Percentiles rank a stretch among this genome's conserved stretches.
Evolutionary conservation across 2,329 filamentous ascomycete species (phyloP).

Genomic region (Stemphylium vesicarium): DNA sequence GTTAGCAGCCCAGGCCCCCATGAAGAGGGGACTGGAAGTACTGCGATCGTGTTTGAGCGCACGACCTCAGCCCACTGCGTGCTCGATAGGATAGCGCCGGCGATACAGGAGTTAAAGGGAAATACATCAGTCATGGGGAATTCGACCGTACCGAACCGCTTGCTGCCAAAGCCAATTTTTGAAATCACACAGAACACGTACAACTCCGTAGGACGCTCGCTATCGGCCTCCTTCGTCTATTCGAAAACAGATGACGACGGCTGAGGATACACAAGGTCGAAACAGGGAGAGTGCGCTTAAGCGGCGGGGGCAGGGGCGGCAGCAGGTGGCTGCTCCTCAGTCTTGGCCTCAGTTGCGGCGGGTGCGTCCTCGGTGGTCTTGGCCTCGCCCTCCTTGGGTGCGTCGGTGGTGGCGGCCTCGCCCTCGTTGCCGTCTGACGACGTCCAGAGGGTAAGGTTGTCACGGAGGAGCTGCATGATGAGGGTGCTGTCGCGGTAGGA

Average conservation of each 20-base stretch:
- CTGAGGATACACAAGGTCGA: conserved; percentile 45
- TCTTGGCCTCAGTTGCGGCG: conserved; percentile 44
- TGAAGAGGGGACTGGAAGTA: conserved; percentile 35
- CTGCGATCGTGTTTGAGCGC: conserved; percentile 22
- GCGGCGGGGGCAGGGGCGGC: conserved; percentile 40
- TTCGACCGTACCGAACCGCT: conserved; percentile 48
- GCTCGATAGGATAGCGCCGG: conserved; percentile 34
- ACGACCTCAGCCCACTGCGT: conserved; percentile 28
- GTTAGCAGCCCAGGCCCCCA: conserved; percentile 27
- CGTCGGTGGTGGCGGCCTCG: conserved; percentile 66
- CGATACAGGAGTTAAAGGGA: conserved; percentile 39
- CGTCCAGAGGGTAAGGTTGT: conserved; percentile 98
- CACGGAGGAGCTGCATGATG: conserved; percentile 98
- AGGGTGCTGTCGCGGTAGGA: conserved; percentile 98
- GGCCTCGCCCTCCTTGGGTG: conserved; percentile 67
- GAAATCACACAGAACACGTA: conserved; percentile 47
- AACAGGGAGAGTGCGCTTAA: conserved; percentile 40
- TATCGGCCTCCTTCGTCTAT: conserved; percentile 45
- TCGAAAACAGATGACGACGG: conserved; percentile 40
- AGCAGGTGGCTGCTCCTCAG: conserved; percentile 43
- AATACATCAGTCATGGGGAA: conserved; percentile 52
- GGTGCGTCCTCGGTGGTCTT: conserved; percentile 60
- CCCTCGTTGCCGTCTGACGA: conserved; percentile 87
- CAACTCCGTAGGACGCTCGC: conserved; percentile 49
- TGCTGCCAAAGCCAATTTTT: conserved; percentile 51